phyloP scores from a whole-genome alignment of 139 green algal species.

The Spirogloea muscicola region DNA sequence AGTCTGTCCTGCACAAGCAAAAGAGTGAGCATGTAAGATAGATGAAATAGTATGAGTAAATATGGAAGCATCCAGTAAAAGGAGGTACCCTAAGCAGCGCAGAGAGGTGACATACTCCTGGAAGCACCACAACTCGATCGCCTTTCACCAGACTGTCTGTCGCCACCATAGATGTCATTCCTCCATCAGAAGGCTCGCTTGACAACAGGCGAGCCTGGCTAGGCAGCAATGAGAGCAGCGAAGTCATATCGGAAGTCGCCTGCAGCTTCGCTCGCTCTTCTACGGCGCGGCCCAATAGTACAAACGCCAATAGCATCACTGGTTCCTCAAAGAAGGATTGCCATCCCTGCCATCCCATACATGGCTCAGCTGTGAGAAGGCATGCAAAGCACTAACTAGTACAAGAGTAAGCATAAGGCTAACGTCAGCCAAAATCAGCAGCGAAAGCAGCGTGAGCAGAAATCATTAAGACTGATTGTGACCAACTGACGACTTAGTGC shows the following conservation, averaged over 20 bases:
- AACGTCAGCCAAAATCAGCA: too few species aligned
- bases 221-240: constrained; percentile 83
- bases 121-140: constrained; percentile 79
- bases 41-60: neutral
- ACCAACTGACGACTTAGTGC: too few species aligned
- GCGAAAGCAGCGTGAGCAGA: too few species aligned
- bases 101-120: constrained; percentile 53
- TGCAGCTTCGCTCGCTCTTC: constrained; percentile 90
- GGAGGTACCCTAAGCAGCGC: too few species aligned
- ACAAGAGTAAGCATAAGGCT: too few species aligned
- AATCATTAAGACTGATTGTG: too few species aligned
- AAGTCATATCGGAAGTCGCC: constrained; percentile 82
- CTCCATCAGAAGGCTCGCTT: too few species aligned
- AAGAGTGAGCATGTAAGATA: neutral
- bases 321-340: constrained; percentile 97
- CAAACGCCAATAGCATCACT: constrained; percentile 91
- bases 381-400: too few species aligned
- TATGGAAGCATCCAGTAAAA: too few species aligned
- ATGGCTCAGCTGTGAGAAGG: too few species aligned
- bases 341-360: constrained; percentile 76
- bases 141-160: constrained; percentile 62
- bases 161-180: too few species aligned
- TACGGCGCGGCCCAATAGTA: constrained; percentile 81
- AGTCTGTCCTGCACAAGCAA: constrained; percentile 48
- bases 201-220: constrained; percentile 59